A percentile compares a stretch with the other conserved stretches of the same genome.
These are phyloP conservation scores for Eudorina sp. DNA, from an alignment of 139 green algal genomes.

Conservation along the genomic window DNA sequence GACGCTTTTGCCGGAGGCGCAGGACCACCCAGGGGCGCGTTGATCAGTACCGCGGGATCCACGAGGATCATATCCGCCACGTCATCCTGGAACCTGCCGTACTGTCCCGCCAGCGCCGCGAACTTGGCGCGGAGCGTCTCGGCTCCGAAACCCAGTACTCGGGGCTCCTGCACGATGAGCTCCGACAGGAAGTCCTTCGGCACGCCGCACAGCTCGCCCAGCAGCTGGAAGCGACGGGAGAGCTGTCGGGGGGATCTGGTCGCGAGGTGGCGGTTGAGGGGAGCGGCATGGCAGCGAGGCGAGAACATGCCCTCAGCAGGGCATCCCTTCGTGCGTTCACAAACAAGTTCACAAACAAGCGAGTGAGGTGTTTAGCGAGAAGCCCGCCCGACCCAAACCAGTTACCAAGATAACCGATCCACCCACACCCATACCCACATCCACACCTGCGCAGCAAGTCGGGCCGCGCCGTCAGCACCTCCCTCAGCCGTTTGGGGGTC, in stretches of 20 bases:
- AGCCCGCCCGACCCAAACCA: background rate
- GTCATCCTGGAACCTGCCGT: slow-evolving; percentile 53
- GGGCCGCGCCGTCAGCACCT: slow-evolving; percentile 40
- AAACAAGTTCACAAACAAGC: too few relatives aligned
- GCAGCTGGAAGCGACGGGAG: slow-evolving; percentile 14
- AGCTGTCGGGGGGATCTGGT: slow-evolving; percentile 7
- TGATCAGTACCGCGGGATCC: slow-evolving; percentile 56
- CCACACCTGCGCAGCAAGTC: slow-evolving; percentile 56
- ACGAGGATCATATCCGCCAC: slow-evolving; percentile 65
- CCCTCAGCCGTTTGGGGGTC: slow-evolving; percentile 15
- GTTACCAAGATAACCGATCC: too few relatives aligned
- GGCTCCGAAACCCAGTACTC: slow-evolving; percentile 46
- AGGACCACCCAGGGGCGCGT: too few relatives aligned
- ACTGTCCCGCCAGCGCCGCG: slow-evolving; percentile 26
- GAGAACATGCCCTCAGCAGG: too few relatives aligned
- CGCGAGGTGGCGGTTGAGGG: background rate
- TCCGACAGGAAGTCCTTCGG: slow-evolving; percentile 58
- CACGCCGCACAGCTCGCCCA: slow-evolving; percentile 52
- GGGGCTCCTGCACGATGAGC: slow-evolving; percentile 52
- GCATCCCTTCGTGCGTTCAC: too few relatives aligned
- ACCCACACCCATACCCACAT: too few relatives aligned
- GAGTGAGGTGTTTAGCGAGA: too few relatives aligned
- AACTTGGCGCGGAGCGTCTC: slow-evolving; percentile 51
- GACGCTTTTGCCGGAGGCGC: background rate
- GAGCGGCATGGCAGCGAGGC: background rate